Conservation (phyloP, 495 filamentous ascomycete species). For the Xylaria bambusicola region DNA sequence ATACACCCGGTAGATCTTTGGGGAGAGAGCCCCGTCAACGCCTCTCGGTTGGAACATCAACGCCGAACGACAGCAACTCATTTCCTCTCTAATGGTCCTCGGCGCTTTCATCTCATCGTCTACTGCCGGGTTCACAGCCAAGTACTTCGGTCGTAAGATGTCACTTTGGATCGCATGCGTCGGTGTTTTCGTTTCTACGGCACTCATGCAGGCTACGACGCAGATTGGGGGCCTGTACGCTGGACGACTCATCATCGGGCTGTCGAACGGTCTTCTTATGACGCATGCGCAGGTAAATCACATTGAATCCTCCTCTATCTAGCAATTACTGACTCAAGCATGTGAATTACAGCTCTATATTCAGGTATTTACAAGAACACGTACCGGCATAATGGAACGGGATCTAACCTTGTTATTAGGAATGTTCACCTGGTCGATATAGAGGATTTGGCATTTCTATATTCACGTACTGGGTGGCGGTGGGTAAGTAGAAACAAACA, state of each 20-base stretch:
- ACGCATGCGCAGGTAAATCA: conserved; percentile 62
- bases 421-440: conserved; percentile 53
- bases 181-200: conserved; percentile 50
- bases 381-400: too few species aligned
- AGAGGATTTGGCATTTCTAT: conserved; percentile 50
- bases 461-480: conserved; percentile 45
- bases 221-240: conserved; percentile 56
- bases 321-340: too few species aligned
- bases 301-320: too few species aligned
- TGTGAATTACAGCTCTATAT: conserved; percentile 64
- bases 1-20: conserved; percentile 37
- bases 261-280: conserved; percentile 60
- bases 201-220: conserved; percentile 60
- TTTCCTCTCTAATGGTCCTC: conserved; percentile 61
- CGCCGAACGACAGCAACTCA: conserved; percentile 55
- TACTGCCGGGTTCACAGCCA: conserved; percentile 53
- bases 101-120: conserved; percentile 61
- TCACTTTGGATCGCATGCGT: conserved; percentile 53
- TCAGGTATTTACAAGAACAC: too few species aligned
- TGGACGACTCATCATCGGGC: conserved; percentile 56
- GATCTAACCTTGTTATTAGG: too few species aligned
- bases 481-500: conserved; percentile 31
- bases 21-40: conserved; percentile 41
- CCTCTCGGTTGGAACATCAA: conserved; percentile 58
- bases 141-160: conserved; percentile 48